Percentiles rank a stretch among this genome's conserved stretches.
Evolutionary conservation across 116 monocot genomes (phyloP).

Genomic region (Papilionanthe hybrid): DNA sequence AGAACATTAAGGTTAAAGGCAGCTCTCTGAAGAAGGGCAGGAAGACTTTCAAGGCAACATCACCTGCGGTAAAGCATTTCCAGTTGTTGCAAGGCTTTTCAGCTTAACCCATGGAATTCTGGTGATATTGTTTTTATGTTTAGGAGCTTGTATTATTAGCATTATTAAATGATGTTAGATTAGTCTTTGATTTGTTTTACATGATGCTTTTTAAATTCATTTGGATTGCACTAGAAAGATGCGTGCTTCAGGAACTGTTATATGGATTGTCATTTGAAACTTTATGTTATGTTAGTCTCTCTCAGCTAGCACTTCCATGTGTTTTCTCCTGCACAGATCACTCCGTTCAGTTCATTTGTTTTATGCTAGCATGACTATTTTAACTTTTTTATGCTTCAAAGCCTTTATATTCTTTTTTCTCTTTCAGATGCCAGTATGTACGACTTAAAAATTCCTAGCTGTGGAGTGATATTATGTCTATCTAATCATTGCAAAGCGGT

Average conservation of each 20-base stretch:
- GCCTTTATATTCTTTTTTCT: neutral
- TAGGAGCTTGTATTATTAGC: constrained; percentile 1
- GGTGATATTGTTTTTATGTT: constrained; percentile 7
- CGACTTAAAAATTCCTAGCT: neutral
- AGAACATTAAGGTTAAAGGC: constrained; percentile 45
- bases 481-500: neutral
- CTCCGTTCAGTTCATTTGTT: neutral
- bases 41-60: constrained; percentile 41
- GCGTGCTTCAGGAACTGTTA: neutral
- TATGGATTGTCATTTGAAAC: neutral
- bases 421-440: neutral
- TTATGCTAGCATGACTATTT: neutral
- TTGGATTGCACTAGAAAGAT: neutral
- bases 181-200: constrained; percentile 12
- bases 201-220: constrained; percentile 12
- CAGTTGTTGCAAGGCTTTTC: constrained; percentile 41
- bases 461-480: neutral
- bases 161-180: neutral
- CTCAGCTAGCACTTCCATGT: neutral
- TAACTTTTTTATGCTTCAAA: neutral
- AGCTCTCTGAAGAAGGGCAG: constrained; percentile 55
- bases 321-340: neutral
- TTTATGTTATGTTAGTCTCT: neutral
- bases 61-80: constrained; percentile 42
- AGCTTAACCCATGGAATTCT: constrained; percentile 12